Evolutionary conservation across 345 rosid genomes (phyloP).

Genomic region (Noccaea bulbosa): DNA sequence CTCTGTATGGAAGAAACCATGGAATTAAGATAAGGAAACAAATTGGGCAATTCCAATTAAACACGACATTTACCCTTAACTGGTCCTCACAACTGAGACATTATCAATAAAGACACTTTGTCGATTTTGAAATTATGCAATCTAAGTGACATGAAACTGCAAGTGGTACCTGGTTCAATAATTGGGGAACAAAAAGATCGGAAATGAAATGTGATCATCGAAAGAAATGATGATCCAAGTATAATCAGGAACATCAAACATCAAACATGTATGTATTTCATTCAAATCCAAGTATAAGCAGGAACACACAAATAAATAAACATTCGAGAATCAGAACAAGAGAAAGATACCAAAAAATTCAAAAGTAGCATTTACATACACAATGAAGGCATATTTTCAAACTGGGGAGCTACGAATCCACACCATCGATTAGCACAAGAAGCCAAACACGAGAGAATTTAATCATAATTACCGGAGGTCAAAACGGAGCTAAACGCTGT

Average conservation of each 20-base stretch:
- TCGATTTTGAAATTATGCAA: neutral
- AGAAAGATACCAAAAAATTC: neutral
- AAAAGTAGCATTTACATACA: neutral
- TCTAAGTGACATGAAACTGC: neutral
- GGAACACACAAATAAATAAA: neutral
- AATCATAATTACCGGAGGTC: constrained; percentile 3
- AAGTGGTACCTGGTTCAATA: too few species aligned
- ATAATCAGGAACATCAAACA: neutral
- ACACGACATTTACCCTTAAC: constrained; percentile 10
- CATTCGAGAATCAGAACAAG: neutral
- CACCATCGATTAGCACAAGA: constrained; percentile 12
- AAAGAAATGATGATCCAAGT: too few species aligned
- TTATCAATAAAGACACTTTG: neutral
- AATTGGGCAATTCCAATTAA: neutral
- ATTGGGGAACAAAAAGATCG: too few species aligned
- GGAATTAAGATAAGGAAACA: neutral
- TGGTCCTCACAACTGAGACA: neutral
- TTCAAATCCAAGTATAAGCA: constrained; percentile 19
- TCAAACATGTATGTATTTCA: constrained; percentile 1
- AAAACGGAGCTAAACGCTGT: constrained; percentile 29
- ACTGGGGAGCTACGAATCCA: constrained; percentile 1
- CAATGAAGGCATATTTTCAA: neutral
- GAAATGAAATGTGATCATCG: neutral
- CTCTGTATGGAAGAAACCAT: neutral
- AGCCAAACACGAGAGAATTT: neutral